These are phyloP conservation scores for Phytopythium vexans DNA, from an alignment of 352 stramenopile genomes.

Conservation along the genomic window DNA sequence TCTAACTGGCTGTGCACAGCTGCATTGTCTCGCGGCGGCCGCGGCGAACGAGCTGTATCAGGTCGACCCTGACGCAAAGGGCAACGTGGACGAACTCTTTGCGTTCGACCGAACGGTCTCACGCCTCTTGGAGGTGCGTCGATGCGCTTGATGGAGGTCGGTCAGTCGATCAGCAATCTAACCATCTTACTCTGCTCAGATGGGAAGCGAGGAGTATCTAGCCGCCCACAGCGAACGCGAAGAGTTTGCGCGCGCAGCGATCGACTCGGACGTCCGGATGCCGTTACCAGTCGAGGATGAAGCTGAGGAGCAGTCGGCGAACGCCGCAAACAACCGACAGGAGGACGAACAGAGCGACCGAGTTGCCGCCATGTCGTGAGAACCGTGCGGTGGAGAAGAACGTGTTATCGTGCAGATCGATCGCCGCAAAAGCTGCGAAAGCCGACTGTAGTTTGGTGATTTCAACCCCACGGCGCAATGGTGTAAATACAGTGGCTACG, in stretches of 20 bases:
- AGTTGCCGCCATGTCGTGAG: too few species aligned
- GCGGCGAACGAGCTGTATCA: slow-evolving; percentile 61
- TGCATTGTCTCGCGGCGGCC: slow-evolving; percentile 69
- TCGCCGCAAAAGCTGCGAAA: too few species aligned
- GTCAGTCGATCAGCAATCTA: neutral
- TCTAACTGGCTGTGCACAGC: slow-evolving; percentile 18
- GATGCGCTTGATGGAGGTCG: too few species aligned
- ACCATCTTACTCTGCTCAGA: slow-evolving; percentile 20
- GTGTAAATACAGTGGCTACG: too few species aligned
- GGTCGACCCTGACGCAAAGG: slow-evolving; percentile 50
- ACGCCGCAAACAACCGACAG: too few species aligned
- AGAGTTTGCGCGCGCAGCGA: slow-evolving; percentile 2
- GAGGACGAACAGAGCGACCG: too few species aligned
- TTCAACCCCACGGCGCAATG: too few species aligned
- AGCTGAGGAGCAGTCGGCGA: too few species aligned
- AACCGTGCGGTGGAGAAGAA: too few species aligned
- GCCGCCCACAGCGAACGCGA: slow-evolving; percentile 41
- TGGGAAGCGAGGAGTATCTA: slow-evolving; percentile 74
- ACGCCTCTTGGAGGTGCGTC: slow-evolving; percentile 71
- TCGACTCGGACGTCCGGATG: neutral
- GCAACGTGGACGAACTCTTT: slow-evolving; percentile 77
- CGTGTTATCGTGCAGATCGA: too few species aligned
- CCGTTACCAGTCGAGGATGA: too few species aligned
- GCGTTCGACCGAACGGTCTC: slow-evolving; percentile 87
- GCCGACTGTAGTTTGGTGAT: too few species aligned